phyloP scores from a whole-genome alignment of 2,329 filamentous ascomycete genomes.

The Zasmidium angulare region DNA sequence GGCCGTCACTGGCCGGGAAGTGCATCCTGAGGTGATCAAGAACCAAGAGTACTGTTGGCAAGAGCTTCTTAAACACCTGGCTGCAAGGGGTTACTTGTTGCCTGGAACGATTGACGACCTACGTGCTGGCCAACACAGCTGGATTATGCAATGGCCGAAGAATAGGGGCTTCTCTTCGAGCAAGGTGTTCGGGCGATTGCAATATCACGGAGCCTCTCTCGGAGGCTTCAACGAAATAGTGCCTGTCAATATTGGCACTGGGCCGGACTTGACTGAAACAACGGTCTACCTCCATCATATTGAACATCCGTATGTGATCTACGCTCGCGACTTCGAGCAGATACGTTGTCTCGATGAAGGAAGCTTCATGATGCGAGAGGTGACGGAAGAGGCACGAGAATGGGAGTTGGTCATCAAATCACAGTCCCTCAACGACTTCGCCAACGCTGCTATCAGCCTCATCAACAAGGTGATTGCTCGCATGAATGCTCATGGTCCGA shows the following conservation, averaged over 20 bases:
- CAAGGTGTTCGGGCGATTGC: conserved; percentile 4
- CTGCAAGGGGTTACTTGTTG: conserved; percentile 1
- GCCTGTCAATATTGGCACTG: conserved; percentile 1
- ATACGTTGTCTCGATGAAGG: conserved; percentile 1
- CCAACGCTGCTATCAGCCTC: conserved; percentile 5
- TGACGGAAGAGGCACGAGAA: conserved; percentile 4
- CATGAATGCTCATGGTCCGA: not conserved
- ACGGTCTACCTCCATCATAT: conserved; percentile 3
- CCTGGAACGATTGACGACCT: conserved; percentile 8
- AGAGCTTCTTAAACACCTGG: conserved; percentile 1
- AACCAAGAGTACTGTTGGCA: conserved; percentile 1
- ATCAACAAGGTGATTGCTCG: conserved; percentile 5
- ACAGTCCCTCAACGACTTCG: conserved; percentile 1
- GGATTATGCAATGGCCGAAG: conserved; percentile 9
- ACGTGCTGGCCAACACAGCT: not conserved
- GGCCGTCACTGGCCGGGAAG: not conserved
- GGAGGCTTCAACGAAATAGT: conserved; percentile 9
- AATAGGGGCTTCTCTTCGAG: conserved; percentile 4
- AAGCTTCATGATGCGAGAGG: not conserved
- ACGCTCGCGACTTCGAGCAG: conserved; percentile 4
- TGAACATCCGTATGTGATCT: not conserved
- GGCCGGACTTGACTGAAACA: conserved; percentile 4
- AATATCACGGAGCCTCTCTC: conserved; percentile 3
- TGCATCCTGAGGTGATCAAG: not conserved
- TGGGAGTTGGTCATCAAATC: conserved; percentile 3